These are phyloP conservation scores for Neofusicoccum laricinum DNA, from an alignment of 2,329 filamentous ascomycete species.

Conservation along the genomic window DNA sequence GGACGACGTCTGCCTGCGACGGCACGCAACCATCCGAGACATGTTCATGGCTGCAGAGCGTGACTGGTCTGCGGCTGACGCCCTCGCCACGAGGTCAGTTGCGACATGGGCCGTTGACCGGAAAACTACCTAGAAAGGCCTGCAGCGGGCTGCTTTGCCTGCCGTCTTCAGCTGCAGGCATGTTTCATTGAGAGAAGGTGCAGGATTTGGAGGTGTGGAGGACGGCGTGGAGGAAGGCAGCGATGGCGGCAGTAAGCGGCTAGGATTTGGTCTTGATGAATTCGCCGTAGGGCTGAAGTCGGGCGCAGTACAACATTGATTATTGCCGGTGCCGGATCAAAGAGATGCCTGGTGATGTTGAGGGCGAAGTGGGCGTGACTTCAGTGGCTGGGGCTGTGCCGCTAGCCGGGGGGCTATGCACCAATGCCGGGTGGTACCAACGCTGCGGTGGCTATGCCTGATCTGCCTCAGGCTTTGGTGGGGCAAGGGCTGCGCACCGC, in stretches of 20 bases:
- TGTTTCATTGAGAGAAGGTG: background rate
- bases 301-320: background rate
- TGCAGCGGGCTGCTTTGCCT: background rate
- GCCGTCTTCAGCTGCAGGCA: background rate
- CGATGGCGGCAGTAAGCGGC: background rate
- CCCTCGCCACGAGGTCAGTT: background rate
- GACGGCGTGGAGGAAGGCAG: background rate
- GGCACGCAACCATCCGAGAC: constrained; percentile 24
- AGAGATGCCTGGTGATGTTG: no score
- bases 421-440: no score
- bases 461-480: no score
- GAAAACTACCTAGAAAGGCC: background rate
- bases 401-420: no score
- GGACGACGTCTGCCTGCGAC: background rate
- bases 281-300: background rate
- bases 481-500: no score
- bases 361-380: no score
- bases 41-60: constrained; percentile 39
- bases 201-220: background rate
- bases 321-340: no score
- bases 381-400: no score
- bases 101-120: background rate
- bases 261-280: background rate
- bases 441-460: no score
- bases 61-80: constrained; percentile 26